Base-by-base conservation (phyloP, 2,329 filamentous ascomycete genomes). In the Beauveria sp. region DNA sequence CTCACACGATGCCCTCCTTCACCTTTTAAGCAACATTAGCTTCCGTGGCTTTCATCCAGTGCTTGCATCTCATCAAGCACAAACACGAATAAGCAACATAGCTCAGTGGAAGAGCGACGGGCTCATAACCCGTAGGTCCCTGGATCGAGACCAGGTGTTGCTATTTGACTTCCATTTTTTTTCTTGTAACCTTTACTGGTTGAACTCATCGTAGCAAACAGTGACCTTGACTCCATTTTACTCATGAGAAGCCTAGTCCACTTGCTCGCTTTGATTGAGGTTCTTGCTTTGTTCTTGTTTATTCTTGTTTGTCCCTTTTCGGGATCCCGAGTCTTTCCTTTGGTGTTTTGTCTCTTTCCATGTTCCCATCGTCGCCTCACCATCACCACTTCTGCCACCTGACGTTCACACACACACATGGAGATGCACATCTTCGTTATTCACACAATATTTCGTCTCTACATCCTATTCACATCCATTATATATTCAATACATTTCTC, bases 111-210 rank as follows among this genome's bases (percentile, higher is more conserved):
- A 62, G 61, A 61, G 59, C 59, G 59, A 55, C 59, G 59, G 59
- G 59, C 59, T 55, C 59, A 61, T 61, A 61, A 61, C 59, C 51
- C 59, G 59, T 55, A 61, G 59, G 59, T 26, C 61, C 61, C 61
- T 62, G 61, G 61, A 62, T 62, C 61, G 54, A 62, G 61, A 59
- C 61, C 48, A 62, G 61, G 61, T 62, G 61, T 62, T 62, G 61
- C 61, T 62, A 62, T 48, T 52, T 5, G 22, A 22, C 3, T 26
- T n/a, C 24, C 3, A 52, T 51, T 51, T 42, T 50, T n/a, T 31
- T 12, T 3, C 12, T 10, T 9, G 7, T 3, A n/a, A 2, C 10
- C 12, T 38, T 38, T 4, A 14, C 12, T 18, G 4, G 45, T 18
- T 48, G 45, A 48, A 26, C 22, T 18, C 22, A 26, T 22, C 6